A percentile compares a stretch with the other conserved stretches of the same genome.
Conservation (phyloP, 2,329 filamentous ascomycete genomes). For the Fusarium camptoceras region DNA sequence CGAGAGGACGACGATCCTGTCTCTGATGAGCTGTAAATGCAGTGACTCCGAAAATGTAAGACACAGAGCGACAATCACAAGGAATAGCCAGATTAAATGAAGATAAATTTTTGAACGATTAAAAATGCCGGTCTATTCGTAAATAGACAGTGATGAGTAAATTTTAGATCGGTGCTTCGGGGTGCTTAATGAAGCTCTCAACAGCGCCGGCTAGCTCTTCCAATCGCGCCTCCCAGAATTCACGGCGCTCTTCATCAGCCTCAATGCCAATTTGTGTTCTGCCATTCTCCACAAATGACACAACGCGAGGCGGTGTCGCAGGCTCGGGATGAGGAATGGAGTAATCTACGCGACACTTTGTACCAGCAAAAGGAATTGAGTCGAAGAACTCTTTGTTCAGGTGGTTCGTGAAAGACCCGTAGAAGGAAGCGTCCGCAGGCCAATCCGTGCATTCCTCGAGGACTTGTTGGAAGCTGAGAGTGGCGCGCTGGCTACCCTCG, state of each 20-base stretch:
- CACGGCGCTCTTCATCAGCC: conserved; percentile 44
- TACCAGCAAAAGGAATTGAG: conserved; percentile 44
- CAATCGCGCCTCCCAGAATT: conserved; percentile 45
- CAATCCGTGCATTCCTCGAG: conserved; percentile 40
- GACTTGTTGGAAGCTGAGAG: conserved; percentile 40
- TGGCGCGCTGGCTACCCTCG: conserved; percentile 42
- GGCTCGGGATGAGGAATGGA: conserved; percentile 44
- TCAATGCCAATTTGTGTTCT: conserved; percentile 45
- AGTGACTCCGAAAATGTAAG: neutral
- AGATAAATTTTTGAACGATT: neutral
- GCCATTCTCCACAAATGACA: conserved; percentile 43
- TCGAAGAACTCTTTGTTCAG: conserved; percentile 48
- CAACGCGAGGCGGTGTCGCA: conserved; percentile 41
- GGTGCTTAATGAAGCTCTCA: conserved; percentile 34
- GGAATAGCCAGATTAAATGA: neutral
- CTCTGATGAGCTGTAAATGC: neutral
- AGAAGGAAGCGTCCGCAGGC: conserved; percentile 35
- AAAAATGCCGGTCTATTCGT: neutral
- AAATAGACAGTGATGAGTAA: neutral
- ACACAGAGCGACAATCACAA: neutral
- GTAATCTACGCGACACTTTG: conserved; percentile 45
- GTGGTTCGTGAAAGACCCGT: conserved; percentile 46
- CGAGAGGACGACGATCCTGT: neutral
- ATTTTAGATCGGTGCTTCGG: conserved; percentile 18
- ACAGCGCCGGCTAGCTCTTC: conserved; percentile 37